These are phyloP conservation scores for Russula vinacea DNA, from an alignment of 768 basidiomycete species.

Conservation along the genomic window DNA sequence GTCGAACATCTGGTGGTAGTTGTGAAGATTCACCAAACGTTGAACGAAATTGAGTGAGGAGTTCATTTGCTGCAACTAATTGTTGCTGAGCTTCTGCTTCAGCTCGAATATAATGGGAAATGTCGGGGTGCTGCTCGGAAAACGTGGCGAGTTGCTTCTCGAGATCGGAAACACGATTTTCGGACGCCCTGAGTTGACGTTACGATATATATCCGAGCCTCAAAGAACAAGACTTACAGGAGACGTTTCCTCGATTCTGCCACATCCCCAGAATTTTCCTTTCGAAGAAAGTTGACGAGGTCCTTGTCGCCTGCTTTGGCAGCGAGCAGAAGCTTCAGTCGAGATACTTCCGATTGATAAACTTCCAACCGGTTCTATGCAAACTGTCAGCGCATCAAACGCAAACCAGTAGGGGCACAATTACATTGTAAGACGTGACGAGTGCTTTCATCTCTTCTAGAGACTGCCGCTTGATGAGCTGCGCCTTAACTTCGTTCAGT, in stretches of 20 bases:
- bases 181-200: conserved; percentile 46
- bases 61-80: conserved; percentile 44
- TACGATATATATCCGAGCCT: not conserved
- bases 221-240: conserved; percentile 42
- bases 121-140: conserved; percentile 52
- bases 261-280: conserved; percentile 50
- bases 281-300: conserved; percentile 66
- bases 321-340: conserved; percentile 74
- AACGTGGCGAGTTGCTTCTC: conserved; percentile 49
- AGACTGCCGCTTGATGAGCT: conserved; percentile 26
- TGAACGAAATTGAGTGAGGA: conserved; percentile 59
- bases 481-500: conserved; percentile 28
- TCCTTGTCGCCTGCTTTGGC: conserved; percentile 69
- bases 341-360: conserved; percentile 66
- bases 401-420: not conserved
- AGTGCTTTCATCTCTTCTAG: conserved; percentile 24
- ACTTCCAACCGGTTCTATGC: conserved; percentile 67
- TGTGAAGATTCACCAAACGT: conserved; percentile 53
- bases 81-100: conserved; percentile 52
- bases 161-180: conserved; percentile 48
- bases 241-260: conserved; percentile 52
- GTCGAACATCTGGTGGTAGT: conserved; percentile 49
- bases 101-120: conserved; percentile 46
- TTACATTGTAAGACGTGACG: conserved; percentile 22
- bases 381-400: not conserved